A percentile compares a stretch with the other conserved stretches of the same genome.
phyloP scores from a whole-genome alignment of 164 flowering plant species.

The Vitis amurensis region DNA sequence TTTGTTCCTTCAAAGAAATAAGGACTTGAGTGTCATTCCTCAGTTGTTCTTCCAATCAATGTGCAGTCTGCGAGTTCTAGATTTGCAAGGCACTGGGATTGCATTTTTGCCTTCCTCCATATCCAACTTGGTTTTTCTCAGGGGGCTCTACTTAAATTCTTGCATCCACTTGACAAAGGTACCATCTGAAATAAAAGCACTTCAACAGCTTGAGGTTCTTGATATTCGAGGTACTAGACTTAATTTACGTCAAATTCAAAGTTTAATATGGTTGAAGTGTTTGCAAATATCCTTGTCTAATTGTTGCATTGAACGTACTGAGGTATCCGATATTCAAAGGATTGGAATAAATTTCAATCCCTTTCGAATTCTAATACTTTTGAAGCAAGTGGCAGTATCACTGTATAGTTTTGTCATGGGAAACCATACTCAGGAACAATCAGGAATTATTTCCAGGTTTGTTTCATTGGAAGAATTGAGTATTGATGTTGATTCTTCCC shows the following conservation, averaged over 20 bases:
- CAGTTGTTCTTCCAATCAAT: slow-evolving; percentile 19
- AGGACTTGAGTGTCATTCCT: slow-evolving; percentile 5
- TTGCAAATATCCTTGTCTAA: slow-evolving; percentile 10
- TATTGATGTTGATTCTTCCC: slow-evolving; percentile 7
- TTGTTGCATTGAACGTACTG: too few species aligned
- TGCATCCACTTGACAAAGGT: slow-evolving; percentile 3
- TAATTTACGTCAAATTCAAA: background rate
- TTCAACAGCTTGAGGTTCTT: slow-evolving; percentile 5
- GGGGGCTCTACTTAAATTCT: slow-evolving; percentile 20
- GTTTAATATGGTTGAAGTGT: slow-evolving; percentile 2
- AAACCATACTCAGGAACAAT: background rate
- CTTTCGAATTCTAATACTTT: too few species aligned
- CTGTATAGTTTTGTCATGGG: too few species aligned
- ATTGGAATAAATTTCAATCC: too few species aligned
- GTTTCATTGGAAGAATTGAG: slow-evolving; percentile 17
- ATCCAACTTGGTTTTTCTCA: slow-evolving; percentile 12
- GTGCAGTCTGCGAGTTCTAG: slow-evolving; percentile 24
- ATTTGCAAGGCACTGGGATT: slow-evolving; percentile 15
- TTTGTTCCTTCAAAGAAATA: slow-evolving; percentile 21
- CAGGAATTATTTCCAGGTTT: slow-evolving; percentile 3
- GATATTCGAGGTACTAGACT: slow-evolving; percentile 9
- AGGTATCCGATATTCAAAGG: too few species aligned
- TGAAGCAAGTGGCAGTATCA: too few species aligned
- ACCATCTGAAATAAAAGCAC: background rate
- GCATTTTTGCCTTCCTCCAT: slow-evolving; percentile 23